These are phyloP conservation scores for Beta corolliflora DNA, from an alignment of 179 eudicot species.

Conservation along the genomic window DNA sequence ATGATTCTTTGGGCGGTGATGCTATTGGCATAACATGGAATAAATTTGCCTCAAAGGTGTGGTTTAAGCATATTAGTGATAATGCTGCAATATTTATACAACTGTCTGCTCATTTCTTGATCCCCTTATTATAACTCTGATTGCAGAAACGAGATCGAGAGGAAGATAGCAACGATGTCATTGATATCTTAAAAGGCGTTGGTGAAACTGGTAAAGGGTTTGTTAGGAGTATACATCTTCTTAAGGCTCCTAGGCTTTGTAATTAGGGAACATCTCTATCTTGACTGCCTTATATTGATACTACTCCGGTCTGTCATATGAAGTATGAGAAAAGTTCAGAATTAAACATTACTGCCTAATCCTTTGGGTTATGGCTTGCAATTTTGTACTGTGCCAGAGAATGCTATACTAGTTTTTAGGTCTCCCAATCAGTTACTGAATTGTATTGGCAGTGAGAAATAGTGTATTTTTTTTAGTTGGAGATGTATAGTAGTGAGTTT, in stretches of 20 bases:
- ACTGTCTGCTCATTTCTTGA: not conserved
- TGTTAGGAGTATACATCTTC: slow-evolving; percentile 75
- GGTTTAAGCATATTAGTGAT: not conserved
- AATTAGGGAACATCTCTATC: slow-evolving; percentile 13
- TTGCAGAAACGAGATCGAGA: slow-evolving; percentile 78
- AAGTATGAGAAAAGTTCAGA: not conserved
- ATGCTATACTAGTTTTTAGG: slow-evolving; percentile 3
- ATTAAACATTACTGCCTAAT: not conserved
- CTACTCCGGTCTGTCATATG: not conserved
- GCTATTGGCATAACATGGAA: slow-evolving; percentile 89
- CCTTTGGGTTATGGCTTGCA: slow-evolving; percentile 13
- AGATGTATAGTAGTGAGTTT: not conserved
- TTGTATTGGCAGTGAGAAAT: not conserved
- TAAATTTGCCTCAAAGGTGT: slow-evolving; percentile 71
- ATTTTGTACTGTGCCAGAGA: slow-evolving; percentile 24
- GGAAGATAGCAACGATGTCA: slow-evolving; percentile 37
- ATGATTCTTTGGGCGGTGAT: slow-evolving; percentile 89
- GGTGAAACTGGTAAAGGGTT: slow-evolving; percentile 89
- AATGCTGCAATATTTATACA: not conserved
- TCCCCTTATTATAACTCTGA: not conserved
- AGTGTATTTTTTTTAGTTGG: not conserved
- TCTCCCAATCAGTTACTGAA: not conserved
- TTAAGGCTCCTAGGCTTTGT: slow-evolving; percentile 68
- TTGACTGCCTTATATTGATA: not conserved
- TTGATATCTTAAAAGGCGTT: slow-evolving; percentile 57